Base-by-base conservation (phyloP, 1,284 basidiomycete genomes). In the Anthracocystis setariae region DNA sequence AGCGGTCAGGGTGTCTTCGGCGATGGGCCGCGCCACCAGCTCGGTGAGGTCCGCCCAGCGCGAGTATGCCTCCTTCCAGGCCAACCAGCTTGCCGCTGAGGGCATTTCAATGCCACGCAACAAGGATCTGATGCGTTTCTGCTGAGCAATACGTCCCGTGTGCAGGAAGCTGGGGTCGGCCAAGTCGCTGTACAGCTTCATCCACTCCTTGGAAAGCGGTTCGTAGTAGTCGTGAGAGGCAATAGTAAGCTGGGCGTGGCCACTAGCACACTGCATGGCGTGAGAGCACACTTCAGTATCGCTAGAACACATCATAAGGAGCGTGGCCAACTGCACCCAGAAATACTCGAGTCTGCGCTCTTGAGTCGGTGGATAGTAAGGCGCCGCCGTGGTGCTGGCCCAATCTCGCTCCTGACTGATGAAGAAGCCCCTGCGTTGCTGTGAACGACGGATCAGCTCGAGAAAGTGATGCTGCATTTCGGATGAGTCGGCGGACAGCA, bases 31-130 rank as follows among this genome's bases (percentile, higher is more conserved):
- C 18, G 59, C 70, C 17, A 77, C 74, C 10, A 77, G 38, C 46
- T 61, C 66, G 12, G 78, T 80, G 29, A 91, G 81, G 8, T 84
- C 81, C 25, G 85, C 83, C 89, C 90, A 90, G 54, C 89, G 84
- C 83, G 86, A 88, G 81, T 90, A 92, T 57, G 89, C 90, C 79
- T 92, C 91, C 70, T 90, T 86, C 92, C 92, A 93, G 2, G 91
- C 89, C 3, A 89, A 89, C 46, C 90, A 85, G 72, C 91, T 88
- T 10, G 88, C 87, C 0, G 88, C 86, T 24, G 87, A 88, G 9
- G 90, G 88, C 18, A 86, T 86, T 1, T 88, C 86, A 44, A 91
- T 86, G 54, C 88, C 83, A 5, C 90, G 87, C 54, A 92, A 81
- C 37, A 91, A 84, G 78, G 89, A 90, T 12, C 92, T 86, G 23